These are phyloP conservation scores for Rhodotorula babjevae DNA, from an alignment of 768 basidiomycete genomes.

Conservation along the genomic window DNA sequence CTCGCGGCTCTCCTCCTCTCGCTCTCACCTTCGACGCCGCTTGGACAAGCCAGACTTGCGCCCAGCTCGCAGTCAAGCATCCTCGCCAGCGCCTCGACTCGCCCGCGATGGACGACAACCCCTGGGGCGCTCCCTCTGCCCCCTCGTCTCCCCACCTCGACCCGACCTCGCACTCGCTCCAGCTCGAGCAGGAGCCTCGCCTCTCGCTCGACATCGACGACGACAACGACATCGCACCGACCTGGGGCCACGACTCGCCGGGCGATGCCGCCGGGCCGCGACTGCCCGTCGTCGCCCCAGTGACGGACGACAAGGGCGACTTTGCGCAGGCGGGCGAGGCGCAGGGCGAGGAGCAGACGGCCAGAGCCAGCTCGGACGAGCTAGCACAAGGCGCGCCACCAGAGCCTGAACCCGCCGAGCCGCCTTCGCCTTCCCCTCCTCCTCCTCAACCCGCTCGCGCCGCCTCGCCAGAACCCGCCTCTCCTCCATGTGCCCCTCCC, in stretches of 20 bases:
- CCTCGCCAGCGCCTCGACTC: neutral
- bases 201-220: neutral
- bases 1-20: no score
- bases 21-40: no score
- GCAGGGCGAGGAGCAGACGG: neutral
- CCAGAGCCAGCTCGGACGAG: neutral
- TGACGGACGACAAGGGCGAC: neutral
- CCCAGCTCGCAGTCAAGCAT: no score
- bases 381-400: no score
- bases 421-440: neutral
- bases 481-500: neutral
- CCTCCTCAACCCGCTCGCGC: neutral
- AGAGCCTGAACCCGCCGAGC: neutral
- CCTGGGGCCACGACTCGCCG: neutral
- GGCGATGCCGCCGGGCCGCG: no score
- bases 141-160: neutral
- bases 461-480: neutral
- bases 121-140: constrained; percentile 20
- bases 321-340: neutral
- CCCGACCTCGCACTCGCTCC: neutral
- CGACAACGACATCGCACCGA: neutral
- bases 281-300: no score
- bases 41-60: no score
- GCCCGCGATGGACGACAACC: constrained; percentile 27
- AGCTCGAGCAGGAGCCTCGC: neutral